Conservation (phyloP, 2,329 filamentous ascomycete genomes). For the Thielaviopsis populi region DNA sequence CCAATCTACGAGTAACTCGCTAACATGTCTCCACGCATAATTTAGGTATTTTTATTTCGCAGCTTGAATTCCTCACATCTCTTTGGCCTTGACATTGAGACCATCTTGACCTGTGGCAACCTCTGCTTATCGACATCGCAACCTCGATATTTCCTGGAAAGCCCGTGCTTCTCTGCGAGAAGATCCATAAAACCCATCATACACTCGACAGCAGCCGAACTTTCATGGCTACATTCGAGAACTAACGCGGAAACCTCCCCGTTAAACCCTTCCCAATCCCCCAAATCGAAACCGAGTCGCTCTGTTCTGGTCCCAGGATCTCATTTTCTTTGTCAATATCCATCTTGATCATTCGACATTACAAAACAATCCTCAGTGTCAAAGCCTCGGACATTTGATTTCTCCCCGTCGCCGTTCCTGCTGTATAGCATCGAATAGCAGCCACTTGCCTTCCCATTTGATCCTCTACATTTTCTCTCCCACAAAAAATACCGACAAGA, state of each 20-base stretch:
- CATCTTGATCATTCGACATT: neutral
- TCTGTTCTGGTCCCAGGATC: neutral
- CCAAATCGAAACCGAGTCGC: neutral
- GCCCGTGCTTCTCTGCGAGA: conserved; percentile 12
- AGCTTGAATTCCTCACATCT: neutral
- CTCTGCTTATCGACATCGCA: neutral
- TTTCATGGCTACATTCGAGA: conserved; percentile 8
- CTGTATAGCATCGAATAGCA: neutral
- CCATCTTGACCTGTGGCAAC: neutral
- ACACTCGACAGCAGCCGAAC: neutral
- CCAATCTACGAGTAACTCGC: neutral
- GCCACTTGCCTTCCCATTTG: neutral
- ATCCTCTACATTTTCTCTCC: neutral
- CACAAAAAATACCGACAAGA: conserved; percentile 28
- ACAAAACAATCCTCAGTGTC: neutral
- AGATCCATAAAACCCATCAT: neutral
- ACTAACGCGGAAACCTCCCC: conserved; percentile 5
- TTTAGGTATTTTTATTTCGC: conserved; percentile 14
- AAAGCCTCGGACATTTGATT: neutral
- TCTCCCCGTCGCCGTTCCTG: neutral
- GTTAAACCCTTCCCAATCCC: neutral
- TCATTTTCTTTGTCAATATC: neutral
- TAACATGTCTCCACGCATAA: neutral
- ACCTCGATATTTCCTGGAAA: neutral
- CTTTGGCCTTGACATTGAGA: neutral